Conservation (phyloP, 306 rosid genomes). For the Castanea crenata region DNA sequence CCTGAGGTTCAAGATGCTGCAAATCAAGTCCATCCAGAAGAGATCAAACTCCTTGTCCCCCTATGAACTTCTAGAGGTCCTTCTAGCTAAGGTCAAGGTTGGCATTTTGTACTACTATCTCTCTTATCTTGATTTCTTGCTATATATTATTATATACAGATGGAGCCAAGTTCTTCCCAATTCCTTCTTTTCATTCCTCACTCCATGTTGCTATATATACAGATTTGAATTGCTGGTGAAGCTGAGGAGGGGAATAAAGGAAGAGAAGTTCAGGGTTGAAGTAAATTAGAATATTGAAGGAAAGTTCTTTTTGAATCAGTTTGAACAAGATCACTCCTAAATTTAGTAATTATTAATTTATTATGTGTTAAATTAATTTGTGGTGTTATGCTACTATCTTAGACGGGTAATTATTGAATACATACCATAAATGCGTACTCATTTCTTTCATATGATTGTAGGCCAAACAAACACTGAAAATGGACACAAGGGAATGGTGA, state of each 20-base stretch:
- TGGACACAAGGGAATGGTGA: too few relatives aligned
- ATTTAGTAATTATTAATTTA: background rate
- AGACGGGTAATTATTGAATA: background rate
- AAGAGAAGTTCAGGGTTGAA: constrained; percentile 35
- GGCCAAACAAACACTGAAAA: too few relatives aligned
- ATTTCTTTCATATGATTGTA: too few relatives aligned
- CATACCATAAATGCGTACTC: too few relatives aligned
- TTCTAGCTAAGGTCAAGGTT: constrained; percentile 46
- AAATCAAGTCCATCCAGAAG: constrained; percentile 31
- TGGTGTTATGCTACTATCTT: constrained; percentile 6
- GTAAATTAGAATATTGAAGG: constrained; percentile 32
- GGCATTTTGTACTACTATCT: background rate
- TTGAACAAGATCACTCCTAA: constrained; percentile 26
- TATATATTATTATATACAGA: background rate
- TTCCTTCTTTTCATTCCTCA: background rate
- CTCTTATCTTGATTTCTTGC: constrained; percentile 10
- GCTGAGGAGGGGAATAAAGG: constrained; percentile 33
- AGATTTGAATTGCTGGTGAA: constrained; percentile 38
- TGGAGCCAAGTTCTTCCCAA: background rate
- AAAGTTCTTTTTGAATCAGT: constrained; percentile 23
- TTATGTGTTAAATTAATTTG: background rate
- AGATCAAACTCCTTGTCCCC: constrained; percentile 33
- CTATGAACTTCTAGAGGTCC: constrained; percentile 37
- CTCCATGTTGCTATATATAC: background rate
- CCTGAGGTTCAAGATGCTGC: constrained; percentile 49